phyloP scores from a whole-genome alignment of 768 basidiomycete species.

The Termitomyces sp. region DNA sequence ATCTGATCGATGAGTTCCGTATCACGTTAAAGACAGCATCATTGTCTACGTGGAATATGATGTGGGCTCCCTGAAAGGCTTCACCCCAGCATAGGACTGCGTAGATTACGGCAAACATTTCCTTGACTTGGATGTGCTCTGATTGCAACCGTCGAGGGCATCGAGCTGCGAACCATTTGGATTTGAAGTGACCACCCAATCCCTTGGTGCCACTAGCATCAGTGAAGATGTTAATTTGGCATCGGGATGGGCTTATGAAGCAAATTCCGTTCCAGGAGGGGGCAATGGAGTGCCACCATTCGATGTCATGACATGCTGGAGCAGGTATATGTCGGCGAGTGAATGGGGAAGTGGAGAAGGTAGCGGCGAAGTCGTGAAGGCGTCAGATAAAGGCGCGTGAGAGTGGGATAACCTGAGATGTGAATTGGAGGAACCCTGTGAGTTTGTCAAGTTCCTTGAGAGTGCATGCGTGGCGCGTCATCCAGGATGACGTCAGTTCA shows the following conservation, averaged over 20 bases:
- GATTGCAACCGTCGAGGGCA: too few relatives aligned
- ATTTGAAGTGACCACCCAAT: neutral
- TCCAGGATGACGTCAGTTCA: fast-evolving
- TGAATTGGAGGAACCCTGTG: neutral
- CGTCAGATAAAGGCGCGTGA: too few relatives aligned
- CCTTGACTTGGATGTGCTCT: neutral
- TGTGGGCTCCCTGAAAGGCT: neutral
- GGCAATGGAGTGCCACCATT: neutral
- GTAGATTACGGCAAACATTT: neutral
- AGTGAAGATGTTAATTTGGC: neutral
- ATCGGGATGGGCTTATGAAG: too few relatives aligned
- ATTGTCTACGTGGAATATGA: neutral
- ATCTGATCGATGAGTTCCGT: too few relatives aligned
- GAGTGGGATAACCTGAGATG: neutral
- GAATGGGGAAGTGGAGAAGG: too few relatives aligned
- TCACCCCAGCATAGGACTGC: neutral
- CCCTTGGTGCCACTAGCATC: neutral
- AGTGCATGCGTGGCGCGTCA: too few relatives aligned
- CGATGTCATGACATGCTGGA: too few relatives aligned
- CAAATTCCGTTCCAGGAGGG: neutral
- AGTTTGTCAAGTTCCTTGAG: too few relatives aligned
- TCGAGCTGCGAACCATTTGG: too few relatives aligned
- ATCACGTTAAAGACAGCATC: neutral
- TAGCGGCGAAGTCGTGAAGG: too few relatives aligned
- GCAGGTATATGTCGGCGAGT: too few relatives aligned